Evolutionary conservation across 2,329 filamentous ascomycete genomes (phyloP).

Genomic region (Monosporascus sp.): DNA sequence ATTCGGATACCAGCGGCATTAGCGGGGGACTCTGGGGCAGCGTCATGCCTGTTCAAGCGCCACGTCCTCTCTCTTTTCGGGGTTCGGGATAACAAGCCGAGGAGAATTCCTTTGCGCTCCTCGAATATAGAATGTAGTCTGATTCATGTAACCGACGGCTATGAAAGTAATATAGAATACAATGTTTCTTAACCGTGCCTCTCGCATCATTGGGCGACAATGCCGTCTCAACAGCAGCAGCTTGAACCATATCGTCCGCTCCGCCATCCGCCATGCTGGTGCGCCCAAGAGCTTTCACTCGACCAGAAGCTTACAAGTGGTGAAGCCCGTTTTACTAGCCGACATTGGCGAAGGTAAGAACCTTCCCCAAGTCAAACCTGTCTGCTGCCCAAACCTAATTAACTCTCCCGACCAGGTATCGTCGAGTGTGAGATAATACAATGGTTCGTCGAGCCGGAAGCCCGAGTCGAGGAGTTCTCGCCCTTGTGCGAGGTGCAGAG

Average conservation of each 20-base stretch:
- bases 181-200: conserved; percentile 53
- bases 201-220: conserved; percentile 45
- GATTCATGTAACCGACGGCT: not conserved
- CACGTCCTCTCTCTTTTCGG: not conserved
- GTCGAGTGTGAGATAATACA: conserved; percentile 98
- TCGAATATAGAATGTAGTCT: not conserved
- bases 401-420: conserved; percentile 59
- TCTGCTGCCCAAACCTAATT: too few relatives aligned
- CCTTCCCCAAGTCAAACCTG: not conserved
- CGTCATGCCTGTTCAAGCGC: not conserved
- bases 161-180: conserved; percentile 6
- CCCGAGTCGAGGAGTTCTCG: conserved; percentile 94
- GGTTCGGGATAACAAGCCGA: not conserved
- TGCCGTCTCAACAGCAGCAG: conserved; percentile 40
- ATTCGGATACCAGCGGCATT: conserved; percentile 12
- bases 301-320: conserved; percentile 42
- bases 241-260: conserved; percentile 29
- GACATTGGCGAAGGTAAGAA: conserved; percentile 76
- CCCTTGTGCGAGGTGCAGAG: conserved; percentile 97
- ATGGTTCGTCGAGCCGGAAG: conserved; percentile 97
- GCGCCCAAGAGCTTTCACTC: conserved; percentile 42
- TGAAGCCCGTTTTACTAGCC: conserved; percentile 77
- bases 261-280: conserved; percentile 20
- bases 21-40: conserved; percentile 1
- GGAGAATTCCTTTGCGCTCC: not conserved